Percentiles rank a stretch among this genome's conserved stretches.
These are phyloP conservation scores for Amanita exitialis DNA, from an alignment of 768 basidiomycete genomes.

Conservation along the genomic window DNA sequence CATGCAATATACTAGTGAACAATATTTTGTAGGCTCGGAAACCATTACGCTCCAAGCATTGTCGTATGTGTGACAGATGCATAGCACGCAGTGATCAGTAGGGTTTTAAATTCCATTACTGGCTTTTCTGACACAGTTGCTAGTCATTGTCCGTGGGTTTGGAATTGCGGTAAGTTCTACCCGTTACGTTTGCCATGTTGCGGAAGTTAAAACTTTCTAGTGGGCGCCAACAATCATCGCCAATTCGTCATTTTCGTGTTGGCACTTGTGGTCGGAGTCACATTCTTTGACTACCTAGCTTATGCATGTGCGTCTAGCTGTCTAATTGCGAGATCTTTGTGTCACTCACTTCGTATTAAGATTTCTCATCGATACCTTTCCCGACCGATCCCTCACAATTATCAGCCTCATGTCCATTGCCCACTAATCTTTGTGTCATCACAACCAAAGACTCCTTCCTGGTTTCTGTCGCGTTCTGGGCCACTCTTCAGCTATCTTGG, in stretches of 20 bases:
- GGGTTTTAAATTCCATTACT: conserved; percentile 18
- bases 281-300: conserved; percentile 75
- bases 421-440: conserved; percentile 57
- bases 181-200: not conserved
- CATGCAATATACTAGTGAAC: not conserved
- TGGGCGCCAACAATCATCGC: conserved; percentile 89
- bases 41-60: conserved; percentile 91
- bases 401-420: conserved; percentile 60
- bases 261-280: conserved; percentile 74
- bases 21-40: conserved; percentile 53
- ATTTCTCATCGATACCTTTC: conserved; percentile 38
- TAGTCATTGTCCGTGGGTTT: conserved; percentile 98
- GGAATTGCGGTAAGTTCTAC: conserved; percentile 79
- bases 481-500: conserved; percentile 93
- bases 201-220: conserved; percentile 25
- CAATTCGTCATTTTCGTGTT: conserved; percentile 92
- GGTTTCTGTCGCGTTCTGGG: conserved; percentile 72
- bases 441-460: conserved; percentile 76
- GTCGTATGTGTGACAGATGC: conserved; percentile 85
- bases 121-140: conserved; percentile 3
- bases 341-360: conserved; percentile 21
- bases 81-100: conserved; percentile 90
- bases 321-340: conserved; percentile 3
- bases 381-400: conserved; percentile 26
- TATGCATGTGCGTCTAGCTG: conserved; percentile 58